Conservation (phyloP, 495 filamentous ascomycete species). For the Penicillium odoratum region DNA sequence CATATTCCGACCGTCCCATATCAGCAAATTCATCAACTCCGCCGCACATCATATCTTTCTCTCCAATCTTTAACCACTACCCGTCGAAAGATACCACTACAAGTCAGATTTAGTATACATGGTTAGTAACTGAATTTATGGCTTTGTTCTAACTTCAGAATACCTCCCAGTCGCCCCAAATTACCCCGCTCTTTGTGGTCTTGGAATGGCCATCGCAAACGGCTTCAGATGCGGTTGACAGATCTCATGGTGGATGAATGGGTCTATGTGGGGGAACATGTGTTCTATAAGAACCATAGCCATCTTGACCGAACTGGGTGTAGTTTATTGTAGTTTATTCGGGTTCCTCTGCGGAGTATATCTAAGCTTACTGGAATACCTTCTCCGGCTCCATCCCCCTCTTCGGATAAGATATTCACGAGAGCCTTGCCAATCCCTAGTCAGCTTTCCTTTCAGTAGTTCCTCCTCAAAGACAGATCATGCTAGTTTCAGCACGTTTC, state of each 20-base stretch:
- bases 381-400: no score
- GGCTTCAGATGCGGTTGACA: conserved; percentile 72
- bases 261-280: conserved; percentile 80
- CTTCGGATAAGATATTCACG: no score
- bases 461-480: no score
- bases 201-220: conserved; percentile 95
- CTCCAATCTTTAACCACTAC: conserved; percentile 86
- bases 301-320: conserved; percentile 76
- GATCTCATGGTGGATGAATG: conserved; percentile 82
- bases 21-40: conserved; percentile 97
- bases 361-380: no score
- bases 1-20: not conserved
- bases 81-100: conserved; percentile 89
- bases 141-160: conserved; percentile 46
- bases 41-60: conserved; percentile 95
- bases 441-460: no score
- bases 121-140: not conserved
- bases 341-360: conserved; percentile 30
- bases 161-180: conserved; percentile 91
- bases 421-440: no score
- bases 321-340: conserved; percentile 72
- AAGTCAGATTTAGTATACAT: conserved; percentile 54
- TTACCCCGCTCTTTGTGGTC: conserved; percentile 85
- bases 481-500: no score
- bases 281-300: conserved; percentile 92